These are phyloP conservation scores for Globisporangium iwayamae DNA, from an alignment of 352 stramenopile genomes.

Conservation along the genomic window DNA sequence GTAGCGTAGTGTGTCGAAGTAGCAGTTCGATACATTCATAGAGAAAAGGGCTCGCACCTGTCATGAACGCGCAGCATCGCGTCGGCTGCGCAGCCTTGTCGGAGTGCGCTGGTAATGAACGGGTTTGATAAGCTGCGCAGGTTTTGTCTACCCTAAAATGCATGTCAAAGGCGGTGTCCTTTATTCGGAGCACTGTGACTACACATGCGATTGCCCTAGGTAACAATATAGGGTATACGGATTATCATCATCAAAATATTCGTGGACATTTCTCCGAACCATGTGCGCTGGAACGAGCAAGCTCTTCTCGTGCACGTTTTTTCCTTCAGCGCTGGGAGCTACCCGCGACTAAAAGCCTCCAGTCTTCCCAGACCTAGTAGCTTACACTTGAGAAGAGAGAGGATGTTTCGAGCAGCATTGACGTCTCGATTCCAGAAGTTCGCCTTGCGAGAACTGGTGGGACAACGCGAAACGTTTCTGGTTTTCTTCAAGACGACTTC, in stretches of 20 bases:
- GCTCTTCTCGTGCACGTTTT: too few species aligned
- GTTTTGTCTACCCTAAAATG: not conserved
- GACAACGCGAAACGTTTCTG: too few species aligned
- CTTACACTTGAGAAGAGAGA: slow-evolving; percentile 4
- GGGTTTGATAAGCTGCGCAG: not conserved
- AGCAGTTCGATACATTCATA: too few species aligned
- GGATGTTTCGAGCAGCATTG: too few species aligned
- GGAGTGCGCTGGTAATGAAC: too few species aligned
- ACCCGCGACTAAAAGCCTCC: too few species aligned
- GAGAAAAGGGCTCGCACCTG: slow-evolving; percentile 29
- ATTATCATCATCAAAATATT: not conserved
- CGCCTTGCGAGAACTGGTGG: too few species aligned
- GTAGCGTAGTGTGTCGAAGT: not conserved
- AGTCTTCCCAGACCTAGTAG: not conserved
- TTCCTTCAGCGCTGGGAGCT: not conserved
- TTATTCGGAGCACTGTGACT: slow-evolving; percentile 1
- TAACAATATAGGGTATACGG: not conserved
- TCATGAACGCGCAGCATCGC: slow-evolving; percentile 72
- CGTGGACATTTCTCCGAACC: too few species aligned
- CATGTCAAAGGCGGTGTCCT: slow-evolving; percentile 1
- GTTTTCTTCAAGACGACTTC: too few species aligned
- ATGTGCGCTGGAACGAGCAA: too few species aligned
- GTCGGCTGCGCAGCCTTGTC: too few species aligned
- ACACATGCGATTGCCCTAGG: slow-evolving; percentile 2
- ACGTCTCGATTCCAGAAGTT: too few species aligned